Conservation (phyloP, 768 basidiomycete genomes). For the Rhizopogon vinicolor region DNA sequence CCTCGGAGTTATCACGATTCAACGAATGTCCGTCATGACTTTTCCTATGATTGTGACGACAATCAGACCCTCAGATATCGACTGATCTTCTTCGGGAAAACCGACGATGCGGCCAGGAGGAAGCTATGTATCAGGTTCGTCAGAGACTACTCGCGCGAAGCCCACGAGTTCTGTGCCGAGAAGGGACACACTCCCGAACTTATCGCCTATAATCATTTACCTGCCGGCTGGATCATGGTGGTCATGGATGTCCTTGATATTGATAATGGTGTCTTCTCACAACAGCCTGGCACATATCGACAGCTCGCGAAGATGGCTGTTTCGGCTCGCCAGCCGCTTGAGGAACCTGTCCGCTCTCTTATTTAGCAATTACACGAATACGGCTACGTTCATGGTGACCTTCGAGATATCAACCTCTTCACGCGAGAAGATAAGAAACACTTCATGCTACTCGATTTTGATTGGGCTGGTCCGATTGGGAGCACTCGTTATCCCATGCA, state of each 20-base stretch:
- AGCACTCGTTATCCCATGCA: background rate
- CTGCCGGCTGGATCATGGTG: slow-evolving; percentile 4
- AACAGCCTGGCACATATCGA: no score
- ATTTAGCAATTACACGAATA: background rate
- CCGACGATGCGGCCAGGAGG: background rate
- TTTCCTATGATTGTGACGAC: background rate
- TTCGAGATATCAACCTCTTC: background rate
- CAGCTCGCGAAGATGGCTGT: no score
- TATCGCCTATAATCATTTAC: background rate
- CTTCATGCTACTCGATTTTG: slow-evolving; percentile 9
- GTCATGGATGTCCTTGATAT: slow-evolving; percentile 4
- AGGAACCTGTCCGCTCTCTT: background rate
- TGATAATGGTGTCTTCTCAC: no score
- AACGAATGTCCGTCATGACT: background rate
- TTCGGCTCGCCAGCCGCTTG: no score
- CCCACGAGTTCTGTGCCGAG: background rate
- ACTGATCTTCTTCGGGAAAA: background rate
- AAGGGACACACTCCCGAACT: slow-evolving; percentile 1
- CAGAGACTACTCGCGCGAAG: background rate
- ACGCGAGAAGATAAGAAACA: background rate
- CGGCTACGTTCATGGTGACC: background rate
- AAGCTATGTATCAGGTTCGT: background rate
- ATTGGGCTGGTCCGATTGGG: background rate
- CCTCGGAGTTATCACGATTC: background rate
- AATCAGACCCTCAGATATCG: background rate